Evolutionary conservation across 768 basidiomycete species (phyloP), one percentile per base, ranked within the genome.

Genomic region (Kondoa malvinella): DNA sequence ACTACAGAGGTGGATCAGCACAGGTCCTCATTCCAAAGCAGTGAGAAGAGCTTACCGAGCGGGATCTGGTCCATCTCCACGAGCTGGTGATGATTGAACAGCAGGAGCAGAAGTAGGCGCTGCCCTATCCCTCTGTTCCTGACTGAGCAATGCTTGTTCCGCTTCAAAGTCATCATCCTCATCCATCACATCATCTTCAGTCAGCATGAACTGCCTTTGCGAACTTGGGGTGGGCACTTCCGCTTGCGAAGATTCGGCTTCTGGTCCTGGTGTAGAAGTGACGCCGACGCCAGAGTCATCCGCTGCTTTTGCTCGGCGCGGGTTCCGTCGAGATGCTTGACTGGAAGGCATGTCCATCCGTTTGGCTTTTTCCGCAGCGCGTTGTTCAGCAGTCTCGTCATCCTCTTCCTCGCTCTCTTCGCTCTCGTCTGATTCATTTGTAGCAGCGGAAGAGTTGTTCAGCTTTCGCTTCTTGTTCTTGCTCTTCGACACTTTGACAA

Each of bases 401-500:
- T 80, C 78, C 29, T 81, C 80, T 74, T 87, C 86, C 75, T 83
- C 85, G 74, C 81, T 83, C 60, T 84, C 84, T 69, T 84, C 84
- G 66, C 82, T 83, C 84, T 84, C 87, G 68, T 85, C 79, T 56
- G 31, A 21, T 25, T 71, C 71, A 4, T 71, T 76, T 1, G 72
- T 75, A 12, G 72, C 79, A 16, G 80, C 82, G 66, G 80, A 82
- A 2, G 86, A 87, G 64, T 80, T 83, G 75, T 89, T 88, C 69
- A 90, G 81, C 79, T 88, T 91, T 75, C 88, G 83, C 79, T 89
- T 88, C 82, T 94, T 95, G 70, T 85, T 78, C 65, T 69, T 68
- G 3, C n/a, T 34, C 27, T 34, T 68, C 59, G 31, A 40, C 71
- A 84, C 83, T 68, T 81, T 79, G 59, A 89, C 83, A 21, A 99